A percentile compares a stretch with the other conserved stretches of the same genome.
These are phyloP conservation scores for Diplodia sapinea DNA, from an alignment of 2,329 filamentous ascomycete species.

Conservation along the genomic window DNA sequence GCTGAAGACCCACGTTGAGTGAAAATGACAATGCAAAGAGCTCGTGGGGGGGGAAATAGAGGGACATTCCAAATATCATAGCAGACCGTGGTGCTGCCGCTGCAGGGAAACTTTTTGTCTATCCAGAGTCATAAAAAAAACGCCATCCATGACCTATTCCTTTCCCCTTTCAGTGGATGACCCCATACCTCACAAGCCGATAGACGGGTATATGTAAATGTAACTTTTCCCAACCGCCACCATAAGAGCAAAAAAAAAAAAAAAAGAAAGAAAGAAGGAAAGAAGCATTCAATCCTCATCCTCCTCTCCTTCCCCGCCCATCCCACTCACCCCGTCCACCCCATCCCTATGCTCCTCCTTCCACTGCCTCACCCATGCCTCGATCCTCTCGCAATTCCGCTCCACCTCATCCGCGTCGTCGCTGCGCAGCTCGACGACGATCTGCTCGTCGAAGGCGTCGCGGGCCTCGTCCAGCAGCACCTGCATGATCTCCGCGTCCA, in stretches of 20 bases:
- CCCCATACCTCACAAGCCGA: neutral
- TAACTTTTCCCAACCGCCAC: slow-evolving; percentile 1
- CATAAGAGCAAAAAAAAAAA: slow-evolving; percentile 34
- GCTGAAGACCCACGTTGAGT: slow-evolving; percentile 51
- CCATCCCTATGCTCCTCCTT: slow-evolving; percentile 64
- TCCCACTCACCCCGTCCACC: slow-evolving; percentile 29
- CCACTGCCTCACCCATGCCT: slow-evolving; percentile 83
- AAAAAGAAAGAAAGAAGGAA: slow-evolving; percentile 34
- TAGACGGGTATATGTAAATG: slow-evolving; percentile 27
- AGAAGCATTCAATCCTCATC: slow-evolving; percentile 38
- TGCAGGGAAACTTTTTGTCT: neutral
- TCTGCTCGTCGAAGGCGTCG: slow-evolving; percentile 83
- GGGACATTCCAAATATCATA: neutral
- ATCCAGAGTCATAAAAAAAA: neutral
- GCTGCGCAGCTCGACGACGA: slow-evolving; percentile 87
- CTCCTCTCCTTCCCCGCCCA: slow-evolving; percentile 37
- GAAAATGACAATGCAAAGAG: slow-evolving; percentile 23
- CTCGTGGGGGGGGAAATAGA: neutral
- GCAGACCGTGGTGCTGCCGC: neutral
- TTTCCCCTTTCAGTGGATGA: slow-evolving; percentile 24
- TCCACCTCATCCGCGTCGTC: slow-evolving; percentile 85
- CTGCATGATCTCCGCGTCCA: slow-evolving; percentile 98
- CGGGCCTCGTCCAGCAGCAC: slow-evolving; percentile 88
- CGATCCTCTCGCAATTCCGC: slow-evolving; percentile 81
- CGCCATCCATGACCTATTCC: slow-evolving; percentile 34